phyloP scores from a whole-genome alignment of 2,329 filamentous ascomycete species.

The Trichoderma guizhouense region DNA sequence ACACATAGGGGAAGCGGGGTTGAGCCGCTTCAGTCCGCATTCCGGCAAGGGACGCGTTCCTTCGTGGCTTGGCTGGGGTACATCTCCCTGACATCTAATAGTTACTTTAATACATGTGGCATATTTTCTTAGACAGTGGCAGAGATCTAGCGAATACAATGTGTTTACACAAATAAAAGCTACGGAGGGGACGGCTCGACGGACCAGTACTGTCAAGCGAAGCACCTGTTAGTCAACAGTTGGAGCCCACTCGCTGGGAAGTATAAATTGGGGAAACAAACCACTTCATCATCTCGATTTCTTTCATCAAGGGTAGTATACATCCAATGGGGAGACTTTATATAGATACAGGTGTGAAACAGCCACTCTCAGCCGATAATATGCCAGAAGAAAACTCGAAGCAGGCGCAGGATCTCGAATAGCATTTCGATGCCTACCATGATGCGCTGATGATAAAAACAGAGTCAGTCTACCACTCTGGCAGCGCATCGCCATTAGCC shows the following conservation, averaged over 20 bases:
- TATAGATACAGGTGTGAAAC: background rate
- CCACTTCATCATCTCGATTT: background rate
- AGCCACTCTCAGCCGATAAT: background rate
- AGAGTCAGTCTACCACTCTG: background rate
- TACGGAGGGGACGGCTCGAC: background rate
- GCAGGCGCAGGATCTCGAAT: background rate
- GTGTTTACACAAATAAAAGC: background rate
- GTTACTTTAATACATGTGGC: background rate
- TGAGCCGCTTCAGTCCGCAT: background rate
- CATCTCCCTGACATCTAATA: background rate
- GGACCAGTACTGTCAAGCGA: background rate
- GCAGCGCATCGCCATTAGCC: constrained; percentile 28
- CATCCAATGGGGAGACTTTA: background rate
- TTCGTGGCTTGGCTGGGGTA: background rate
- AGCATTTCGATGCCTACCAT: background rate
- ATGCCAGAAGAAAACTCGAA: background rate
- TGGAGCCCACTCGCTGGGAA: background rate
- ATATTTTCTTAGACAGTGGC: background rate
- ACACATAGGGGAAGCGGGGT: background rate
- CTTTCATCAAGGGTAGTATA: background rate
- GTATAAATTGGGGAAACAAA: background rate
- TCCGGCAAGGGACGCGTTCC: background rate
- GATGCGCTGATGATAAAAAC: background rate
- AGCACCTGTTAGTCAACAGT: background rate
- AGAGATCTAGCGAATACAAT: background rate